Evolutionary conservation across 2,329 filamentous ascomycete genomes (phyloP).

Genomic region (Cadophora gregata): DNA sequence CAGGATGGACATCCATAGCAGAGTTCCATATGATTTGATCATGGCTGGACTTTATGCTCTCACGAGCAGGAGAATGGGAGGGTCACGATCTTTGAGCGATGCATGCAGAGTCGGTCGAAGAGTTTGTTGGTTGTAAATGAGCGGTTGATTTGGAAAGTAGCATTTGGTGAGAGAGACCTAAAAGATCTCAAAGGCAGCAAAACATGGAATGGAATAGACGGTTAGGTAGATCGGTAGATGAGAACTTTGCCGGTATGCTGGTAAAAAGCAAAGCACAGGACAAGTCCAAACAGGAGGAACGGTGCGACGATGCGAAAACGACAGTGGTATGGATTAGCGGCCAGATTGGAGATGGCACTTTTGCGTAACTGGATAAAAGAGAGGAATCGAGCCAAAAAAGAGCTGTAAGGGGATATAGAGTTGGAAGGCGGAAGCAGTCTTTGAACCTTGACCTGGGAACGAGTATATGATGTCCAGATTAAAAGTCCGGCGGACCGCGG

Average conservation of each 20-base stretch:
- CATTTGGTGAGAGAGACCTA: conserved; percentile 20
- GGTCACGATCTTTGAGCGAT: conserved; percentile 21
- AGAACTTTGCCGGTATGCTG: neutral
- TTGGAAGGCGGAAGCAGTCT: conserved; percentile 18
- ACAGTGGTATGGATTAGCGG: conserved; percentile 23
- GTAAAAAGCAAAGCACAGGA: neutral
- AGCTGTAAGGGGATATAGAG: conserved; percentile 10
- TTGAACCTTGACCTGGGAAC: conserved; percentile 21
- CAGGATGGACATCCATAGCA: conserved; percentile 30
- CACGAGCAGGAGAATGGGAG: conserved; percentile 17
- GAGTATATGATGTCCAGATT: conserved; percentile 32
- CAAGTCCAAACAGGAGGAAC: neutral
- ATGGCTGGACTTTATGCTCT: conserved; percentile 29
- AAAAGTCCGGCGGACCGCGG: conserved; percentile 20
- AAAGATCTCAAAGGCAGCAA: conserved; percentile 20
- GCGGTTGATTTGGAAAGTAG: conserved; percentile 19
- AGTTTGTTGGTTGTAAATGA: conserved; percentile 21
- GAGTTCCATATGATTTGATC: conserved; percentile 23
- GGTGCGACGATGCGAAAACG: conserved; percentile 24
- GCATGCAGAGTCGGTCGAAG: conserved; percentile 25
- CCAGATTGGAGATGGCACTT: conserved; percentile 3
- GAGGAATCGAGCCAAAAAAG: conserved; percentile 16
- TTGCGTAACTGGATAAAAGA: conserved; percentile 29
- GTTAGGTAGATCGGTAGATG: neutral
- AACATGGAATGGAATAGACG: neutral